These are phyloP conservation scores for Peniophora sp. DNA, from an alignment of 1,284 basidiomycete species.

Conservation along the genomic window DNA sequence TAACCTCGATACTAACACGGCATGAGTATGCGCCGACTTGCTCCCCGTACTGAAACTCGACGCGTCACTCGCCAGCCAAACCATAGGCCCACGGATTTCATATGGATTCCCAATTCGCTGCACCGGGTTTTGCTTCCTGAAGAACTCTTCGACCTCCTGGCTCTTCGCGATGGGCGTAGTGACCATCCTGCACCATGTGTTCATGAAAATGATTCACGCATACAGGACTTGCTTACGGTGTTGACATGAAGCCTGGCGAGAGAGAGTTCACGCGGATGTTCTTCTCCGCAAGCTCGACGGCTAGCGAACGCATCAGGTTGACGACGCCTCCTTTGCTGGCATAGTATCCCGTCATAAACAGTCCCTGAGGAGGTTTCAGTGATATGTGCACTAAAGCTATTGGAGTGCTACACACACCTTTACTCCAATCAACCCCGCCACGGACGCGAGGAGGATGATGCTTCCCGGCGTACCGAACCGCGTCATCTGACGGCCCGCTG, in stretches of 20 bases:
- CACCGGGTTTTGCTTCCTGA: conserved; percentile 66
- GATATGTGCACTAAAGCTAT: not conserved
- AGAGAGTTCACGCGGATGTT: conserved; percentile 69
- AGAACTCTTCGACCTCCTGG: conserved; percentile 61
- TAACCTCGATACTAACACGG: not conserved
- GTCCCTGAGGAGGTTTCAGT: conserved; percentile 30
- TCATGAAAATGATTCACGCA: no score
- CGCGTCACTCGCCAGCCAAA: conserved; percentile 71
- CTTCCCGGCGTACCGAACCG: conserved; percentile 63
- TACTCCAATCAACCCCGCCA: conserved; percentile 83
- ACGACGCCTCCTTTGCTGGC: conserved; percentile 73
- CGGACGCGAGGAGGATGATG: conserved; percentile 76
- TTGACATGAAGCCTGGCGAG: conserved; percentile 69
- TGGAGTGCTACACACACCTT: conserved; percentile 37
- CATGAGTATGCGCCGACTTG: conserved; percentile 45
- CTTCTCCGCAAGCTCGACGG: conserved; percentile 66
- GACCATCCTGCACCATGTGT: conserved; percentile 48
- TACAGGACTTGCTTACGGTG: conserved; percentile 31
- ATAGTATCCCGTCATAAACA: conserved; percentile 71
- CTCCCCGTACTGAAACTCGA: conserved; percentile 65
- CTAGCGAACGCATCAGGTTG: conserved; percentile 77
- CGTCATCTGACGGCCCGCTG: conserved; percentile 70
- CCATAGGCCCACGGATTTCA: conserved; percentile 65
- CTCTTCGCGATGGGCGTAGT: conserved; percentile 63
- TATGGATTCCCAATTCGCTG: conserved; percentile 72